Base-by-base conservation (phyloP, 768 basidiomycete genomes). In the Hygrocybe punicea region DNA sequence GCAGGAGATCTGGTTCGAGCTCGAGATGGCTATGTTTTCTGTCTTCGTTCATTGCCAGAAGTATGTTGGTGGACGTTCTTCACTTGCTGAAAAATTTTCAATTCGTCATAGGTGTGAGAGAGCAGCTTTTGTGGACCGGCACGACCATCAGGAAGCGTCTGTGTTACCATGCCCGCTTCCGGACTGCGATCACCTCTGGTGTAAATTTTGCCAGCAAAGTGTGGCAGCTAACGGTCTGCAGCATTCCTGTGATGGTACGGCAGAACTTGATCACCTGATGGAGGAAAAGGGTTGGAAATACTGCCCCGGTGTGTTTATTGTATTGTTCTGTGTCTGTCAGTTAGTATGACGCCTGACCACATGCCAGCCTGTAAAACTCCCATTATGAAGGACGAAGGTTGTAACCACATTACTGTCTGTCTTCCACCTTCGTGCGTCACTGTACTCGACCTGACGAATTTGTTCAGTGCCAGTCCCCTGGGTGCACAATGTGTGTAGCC, bases 351-450 rank as follows among this genome's bases (percentile, higher is more conserved):
- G 21, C 17, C 16, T 24, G 21, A 33, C 52, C 16, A 42, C 19
- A 6, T n/a, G 17, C 5, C 23, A 79, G 78, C 76, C 8, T 80
- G 79, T 60, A 64, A 66, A 53, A 80, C 82, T 10, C 77, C 81
- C 4, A 77, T 82, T 17, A 76, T 71, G 56, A 85, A 81, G 60
- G 72, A 73, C 10, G 68, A 67, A 10, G 84, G 84, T 2, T 85
- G 84, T 51, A 78, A 83, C 56, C 83, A 85, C 65, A 85, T 85
- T 78, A 73, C 75, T 57, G 83, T 82, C 34, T 68, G 82, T 61
- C 53, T 19, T 47, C 21, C 45, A 13, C 21, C n/a, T 47, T 5
- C 6, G 13, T 13, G 6, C n/a, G 50, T 16, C 35, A 17, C 45
- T n/a, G 19, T 44, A 4, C 13, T 17, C 37, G 19, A 21, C 17